Evolutionary conservation across 2,329 filamentous ascomycete genomes (phyloP), one percentile per base, ranked within the genome.

Genomic region (Orbilia ellipsospora): DNA sequence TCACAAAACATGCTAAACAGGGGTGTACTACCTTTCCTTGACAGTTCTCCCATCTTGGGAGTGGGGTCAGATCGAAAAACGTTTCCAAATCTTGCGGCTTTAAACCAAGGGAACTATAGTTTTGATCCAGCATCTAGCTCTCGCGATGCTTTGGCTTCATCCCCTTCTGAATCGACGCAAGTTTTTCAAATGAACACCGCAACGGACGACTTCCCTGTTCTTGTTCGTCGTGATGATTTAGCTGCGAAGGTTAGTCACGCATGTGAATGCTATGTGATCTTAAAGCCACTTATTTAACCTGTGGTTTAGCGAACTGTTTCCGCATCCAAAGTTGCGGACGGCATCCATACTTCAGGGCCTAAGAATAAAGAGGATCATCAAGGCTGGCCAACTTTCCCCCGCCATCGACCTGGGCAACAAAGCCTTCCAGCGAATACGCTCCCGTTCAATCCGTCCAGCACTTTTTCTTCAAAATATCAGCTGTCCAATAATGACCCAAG

Each of bases 161-260:
- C 87, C 28, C 89, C 88, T 59, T 87, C 89, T 55, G 89, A 91
- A 73, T 87, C 90, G 78, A 90, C 89, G 80, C 89, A 87, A 77
- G 91, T 90, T 82, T 85, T 92, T 77, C 87, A 90, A 81, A 88
- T 92, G 83, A 89, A 90, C 66, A 74, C 70, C 6, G 88, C 89
- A 78, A 89, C 88, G 59, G 91, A 96, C 80, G 92, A 97, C 82
- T 98, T 97, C 80, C 93, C 94, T 31, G 94, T 94, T 77, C 87
- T 95, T 77, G 88, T 92, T 80, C 88, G 90, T 66, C 89, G 89
- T 77, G 85, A 87, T 77, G 83, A 84, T 45, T 76, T 81, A 59
- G 82, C 84, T 59, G 85, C 86, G 74, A 83, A 88, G 80, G 87
- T 89, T 83, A 76, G 57, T 48, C 13, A 36, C 31, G 10, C 3